Evolutionary conservation across 2,329 filamentous ascomycete genomes (phyloP), one percentile per base, ranked within the genome.

Genomic region (Venturia oleaginea): DNA sequence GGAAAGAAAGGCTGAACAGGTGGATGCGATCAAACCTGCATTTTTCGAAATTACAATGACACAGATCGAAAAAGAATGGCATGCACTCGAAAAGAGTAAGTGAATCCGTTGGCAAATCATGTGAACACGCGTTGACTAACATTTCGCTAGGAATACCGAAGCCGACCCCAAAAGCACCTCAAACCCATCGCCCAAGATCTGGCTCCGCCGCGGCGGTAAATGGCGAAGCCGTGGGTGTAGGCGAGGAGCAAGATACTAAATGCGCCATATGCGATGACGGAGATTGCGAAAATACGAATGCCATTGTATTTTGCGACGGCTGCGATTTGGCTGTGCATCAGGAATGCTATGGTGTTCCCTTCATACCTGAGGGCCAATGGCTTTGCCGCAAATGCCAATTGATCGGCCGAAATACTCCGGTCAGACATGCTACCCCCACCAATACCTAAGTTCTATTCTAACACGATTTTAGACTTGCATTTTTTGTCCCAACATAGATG

Each of bases 261-360:
- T 99, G 94, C 73, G 92, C 91, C 27, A 95, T 99, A 65, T 99
- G 94, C 74, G 94, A 99, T 73, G 94, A 99, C 72, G 94, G 94
- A n/a, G 94, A 99, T 73, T 99, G 94, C 72, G 94, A 99, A 77
- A 99, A 99, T 75, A 95, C 94, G 27, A 99, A 99, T 72, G 94
- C 94, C 0, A 99, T 99, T 71, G 94, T 99, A 27, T 99, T 99
- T 73, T 99, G 94, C 74, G 94, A 99, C 73, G 94, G 94, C 3
- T 99, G 94, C 76, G 95, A 99, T 76, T 80, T 99, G 62, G 94
- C 94, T 3, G 94, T 99, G 11, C 94, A 99, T 76, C 94, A 99
- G 75, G 94, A 99, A 78, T 99, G 94, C 76, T 99, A 99, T 73
- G 94, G 94, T 64, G 94, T 99, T 59, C 94, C 94, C 0, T 99